phyloP scores from a whole-genome alignment of 352 stramenopile genomes.

The Phytopythium chamaehyphon region DNA sequence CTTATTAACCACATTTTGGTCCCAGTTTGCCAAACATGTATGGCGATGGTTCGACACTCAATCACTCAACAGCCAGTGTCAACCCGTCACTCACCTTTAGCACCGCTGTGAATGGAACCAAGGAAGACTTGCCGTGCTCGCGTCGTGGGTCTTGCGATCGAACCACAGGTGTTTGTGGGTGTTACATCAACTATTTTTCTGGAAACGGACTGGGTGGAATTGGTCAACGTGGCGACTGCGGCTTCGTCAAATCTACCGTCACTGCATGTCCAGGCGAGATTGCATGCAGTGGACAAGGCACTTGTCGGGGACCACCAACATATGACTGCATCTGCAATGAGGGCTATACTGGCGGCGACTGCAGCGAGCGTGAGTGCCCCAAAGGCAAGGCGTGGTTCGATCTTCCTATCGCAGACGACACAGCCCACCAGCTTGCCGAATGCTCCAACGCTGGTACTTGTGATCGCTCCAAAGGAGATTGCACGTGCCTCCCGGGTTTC shows the following conservation, averaged over 20 bases:
- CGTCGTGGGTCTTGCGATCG: constrained; percentile 83
- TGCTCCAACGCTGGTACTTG: constrained; percentile 73
- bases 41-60: constrained; percentile 46
- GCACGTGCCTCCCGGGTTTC: constrained; percentile 55
- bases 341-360: constrained; percentile 70
- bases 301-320: constrained; percentile 62
- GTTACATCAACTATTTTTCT: constrained; percentile 84
- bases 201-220: constrained; percentile 75
- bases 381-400: constrained; percentile 75
- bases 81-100: constrained; percentile 38
- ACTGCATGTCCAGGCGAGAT: constrained; percentile 68
- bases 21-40: constrained; percentile 49
- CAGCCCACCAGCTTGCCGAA: constrained; percentile 52
- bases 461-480: constrained; percentile 67
- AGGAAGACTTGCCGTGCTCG: constrained; percentile 86
- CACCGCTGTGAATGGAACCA: constrained; percentile 78
- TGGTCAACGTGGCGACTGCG: constrained; percentile 90
- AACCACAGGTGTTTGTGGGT: constrained; percentile 68
- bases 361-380: constrained; percentile 59
- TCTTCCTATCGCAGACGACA: constrained; percentile 35
- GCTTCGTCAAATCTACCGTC: constrained; percentile 59
- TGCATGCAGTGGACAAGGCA: constrained; percentile 68
- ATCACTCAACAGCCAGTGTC: constrained; percentile 44
- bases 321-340: constrained; percentile 82
- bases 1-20: too few relatives aligned